phyloP scores from a whole-genome alignment of 306 rosid species.

The Gleditsia sinensis region DNA sequence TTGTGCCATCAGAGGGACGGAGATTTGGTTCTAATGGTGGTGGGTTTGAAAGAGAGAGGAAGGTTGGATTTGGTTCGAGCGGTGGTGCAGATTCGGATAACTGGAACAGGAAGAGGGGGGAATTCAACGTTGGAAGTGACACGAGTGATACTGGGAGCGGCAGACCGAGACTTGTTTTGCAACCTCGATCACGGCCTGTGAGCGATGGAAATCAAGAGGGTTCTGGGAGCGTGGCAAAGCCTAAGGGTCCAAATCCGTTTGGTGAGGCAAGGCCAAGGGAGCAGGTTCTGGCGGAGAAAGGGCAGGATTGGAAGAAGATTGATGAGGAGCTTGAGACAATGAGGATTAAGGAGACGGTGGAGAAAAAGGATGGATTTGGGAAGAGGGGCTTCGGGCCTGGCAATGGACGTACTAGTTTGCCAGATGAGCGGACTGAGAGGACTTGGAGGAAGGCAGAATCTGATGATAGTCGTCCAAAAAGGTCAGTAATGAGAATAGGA shows the following conservation, averaged over 20 bases:
- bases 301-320: conserved; percentile 74
- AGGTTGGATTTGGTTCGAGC: conserved; percentile 53
- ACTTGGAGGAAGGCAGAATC: conserved; percentile 75
- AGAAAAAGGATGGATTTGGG: conserved; percentile 42
- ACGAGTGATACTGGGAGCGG: conserved; percentile 36
- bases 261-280: conserved; percentile 85
- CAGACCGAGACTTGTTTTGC: conserved; percentile 81
- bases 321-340: conserved; percentile 63
- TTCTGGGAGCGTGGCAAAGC: conserved; percentile 49
- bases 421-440: conserved; percentile 55
- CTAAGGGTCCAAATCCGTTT: conserved; percentile 69
- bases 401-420: conserved; percentile 40
- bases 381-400: conserved; percentile 55
- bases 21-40: conserved; percentile 51
- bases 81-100: conserved; percentile 72
- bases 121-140: conserved; percentile 37
- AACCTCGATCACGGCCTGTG: conserved; percentile 63
- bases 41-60: conserved; percentile 75
- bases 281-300: conserved; percentile 72
- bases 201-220: conserved; percentile 49
- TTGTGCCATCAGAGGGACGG: conserved; percentile 60
- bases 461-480: conserved; percentile 53
- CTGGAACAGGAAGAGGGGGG: conserved; percentile 62
- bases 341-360: conserved; percentile 51
- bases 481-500: conserved; percentile 41